phyloP scores from a whole-genome alignment of 2,329 filamentous ascomycete species.

The Nectriaceae sp. region DNA sequence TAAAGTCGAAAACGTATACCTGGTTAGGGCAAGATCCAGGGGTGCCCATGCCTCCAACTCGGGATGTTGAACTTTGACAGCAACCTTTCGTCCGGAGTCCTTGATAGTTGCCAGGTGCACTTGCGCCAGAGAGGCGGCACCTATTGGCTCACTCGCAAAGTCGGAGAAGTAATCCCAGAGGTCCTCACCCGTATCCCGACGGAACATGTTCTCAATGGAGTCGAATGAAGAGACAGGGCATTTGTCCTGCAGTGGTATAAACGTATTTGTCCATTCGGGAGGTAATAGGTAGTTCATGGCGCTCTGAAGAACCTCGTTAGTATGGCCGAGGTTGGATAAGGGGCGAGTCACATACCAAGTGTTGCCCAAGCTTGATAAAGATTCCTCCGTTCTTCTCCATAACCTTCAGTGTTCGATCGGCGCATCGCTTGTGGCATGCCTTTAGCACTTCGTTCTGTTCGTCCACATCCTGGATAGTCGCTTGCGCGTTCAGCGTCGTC shows the following conservation, averaged over 20 bases:
- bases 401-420: conserved; percentile 80
- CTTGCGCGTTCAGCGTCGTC: conserved; percentile 72
- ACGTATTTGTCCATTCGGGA: conserved; percentile 90
- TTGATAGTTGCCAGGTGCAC: conserved; percentile 87
- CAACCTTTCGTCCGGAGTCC: conserved; percentile 81
- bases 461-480: conserved; percentile 61
- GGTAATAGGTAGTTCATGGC: conserved; percentile 95
- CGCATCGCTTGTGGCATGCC: conserved; percentile 90
- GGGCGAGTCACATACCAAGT: conserved; percentile 59
- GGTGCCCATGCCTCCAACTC: conserved; percentile 85
- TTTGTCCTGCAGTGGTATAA: conserved; percentile 92
- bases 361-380: conserved; percentile 97
- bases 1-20: conserved; percentile 85
- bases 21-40: conserved; percentile 82
- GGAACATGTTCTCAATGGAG: conserved; percentile 85
- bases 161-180: conserved; percentile 84
- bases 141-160: conserved; percentile 79
- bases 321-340: not conserved
- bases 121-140: conserved; percentile 91
- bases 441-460: conserved; percentile 70
- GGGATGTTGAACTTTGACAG: conserved; percentile 96
- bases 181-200: conserved; percentile 75
- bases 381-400: conserved; percentile 97
- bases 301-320: conserved; percentile 54
- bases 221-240: conserved; percentile 90